Conservation (phyloP, 345 rosid species). For the Microthlaspi erraticum region DNA sequence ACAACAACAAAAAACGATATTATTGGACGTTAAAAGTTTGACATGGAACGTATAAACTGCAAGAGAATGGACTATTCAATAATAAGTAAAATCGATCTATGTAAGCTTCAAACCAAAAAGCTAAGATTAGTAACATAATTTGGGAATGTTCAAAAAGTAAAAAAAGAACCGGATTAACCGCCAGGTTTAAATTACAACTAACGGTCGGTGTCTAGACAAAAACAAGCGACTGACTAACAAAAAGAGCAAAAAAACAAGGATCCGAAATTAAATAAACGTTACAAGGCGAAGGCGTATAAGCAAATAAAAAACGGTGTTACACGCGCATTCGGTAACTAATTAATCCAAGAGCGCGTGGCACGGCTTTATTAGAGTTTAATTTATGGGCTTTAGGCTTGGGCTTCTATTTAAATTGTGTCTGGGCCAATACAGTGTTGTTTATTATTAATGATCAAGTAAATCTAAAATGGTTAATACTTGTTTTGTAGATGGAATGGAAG, state of each 20-base stretch:
- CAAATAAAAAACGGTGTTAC: constrained; percentile 9
- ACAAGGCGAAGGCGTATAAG: neutral
- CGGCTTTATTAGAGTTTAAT: neutral
- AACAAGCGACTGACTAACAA: no score
- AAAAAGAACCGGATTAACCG: no score
- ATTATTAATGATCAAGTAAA: neutral
- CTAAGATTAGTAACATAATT: no score
- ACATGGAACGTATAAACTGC: neutral
- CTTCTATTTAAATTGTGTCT: neutral
- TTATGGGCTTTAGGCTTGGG: constrained; percentile 20
- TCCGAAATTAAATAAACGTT: no score
- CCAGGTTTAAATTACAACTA: no score
- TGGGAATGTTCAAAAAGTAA: no score
- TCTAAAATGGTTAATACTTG: neutral
- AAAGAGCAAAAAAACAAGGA: no score
- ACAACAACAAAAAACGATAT: neutral
- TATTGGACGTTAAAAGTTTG: constrained; percentile 4
- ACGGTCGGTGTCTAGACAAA: no score
- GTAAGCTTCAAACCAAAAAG: no score
- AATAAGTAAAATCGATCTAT: no score
- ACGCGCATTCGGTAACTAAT: constrained; percentile 12
- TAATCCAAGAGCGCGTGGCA: neutral
- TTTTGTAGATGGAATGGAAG: neutral
- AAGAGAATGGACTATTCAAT: neutral
- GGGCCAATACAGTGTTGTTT: neutral